A percentile compares a stretch with the other conserved stretches of the same genome.
phyloP scores from a whole-genome alignment of 495 filamentous ascomycete genomes.

The Annulohypoxylon stygium region DNA sequence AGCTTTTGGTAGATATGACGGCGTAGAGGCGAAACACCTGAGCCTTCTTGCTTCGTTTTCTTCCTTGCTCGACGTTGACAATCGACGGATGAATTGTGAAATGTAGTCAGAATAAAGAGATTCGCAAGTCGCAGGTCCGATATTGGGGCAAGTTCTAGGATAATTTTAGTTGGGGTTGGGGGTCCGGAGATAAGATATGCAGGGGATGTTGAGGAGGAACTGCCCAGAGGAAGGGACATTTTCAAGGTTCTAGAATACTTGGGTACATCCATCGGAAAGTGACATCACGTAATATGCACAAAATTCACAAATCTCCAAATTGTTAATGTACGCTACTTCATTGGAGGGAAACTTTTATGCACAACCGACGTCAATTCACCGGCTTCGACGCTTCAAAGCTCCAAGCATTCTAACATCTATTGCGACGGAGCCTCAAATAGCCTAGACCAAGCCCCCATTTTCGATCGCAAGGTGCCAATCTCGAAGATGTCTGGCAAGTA shows the following conservation, averaged over 20 bases:
- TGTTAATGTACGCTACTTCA: not conserved
- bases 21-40: conserved; percentile 18
- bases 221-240: not conserved
- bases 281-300: not conserved
- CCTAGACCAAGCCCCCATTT: conserved; percentile 13
- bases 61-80: conserved; percentile 10
- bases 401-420: conserved; percentile 11
- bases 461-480: conserved; percentile 32
- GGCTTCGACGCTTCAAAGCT: conserved; percentile 1
- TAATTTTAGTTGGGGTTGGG: conserved; percentile 49
- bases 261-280: not conserved
- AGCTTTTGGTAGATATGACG: not conserved
- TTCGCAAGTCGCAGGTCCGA: not conserved
- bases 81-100: conserved; percentile 5
- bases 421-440: conserved; percentile 17
- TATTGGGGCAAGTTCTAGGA: conserved; percentile 26
- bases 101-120: conserved; percentile 33
- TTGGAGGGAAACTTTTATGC: conserved; percentile 24
- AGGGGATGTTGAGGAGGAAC: not conserved
- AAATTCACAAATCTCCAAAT: not conserved
- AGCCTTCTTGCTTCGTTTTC: conserved; percentile 13
- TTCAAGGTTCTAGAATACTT: not conserved
- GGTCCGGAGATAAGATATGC: conserved; percentile 43
- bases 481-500: conserved; percentile 89
- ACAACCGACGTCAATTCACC: conserved; percentile 36